These are phyloP conservation scores for Zymoseptoria crescenta DNA, from an alignment of 2,329 filamentous ascomycete genomes.

Conservation along the genomic window DNA sequence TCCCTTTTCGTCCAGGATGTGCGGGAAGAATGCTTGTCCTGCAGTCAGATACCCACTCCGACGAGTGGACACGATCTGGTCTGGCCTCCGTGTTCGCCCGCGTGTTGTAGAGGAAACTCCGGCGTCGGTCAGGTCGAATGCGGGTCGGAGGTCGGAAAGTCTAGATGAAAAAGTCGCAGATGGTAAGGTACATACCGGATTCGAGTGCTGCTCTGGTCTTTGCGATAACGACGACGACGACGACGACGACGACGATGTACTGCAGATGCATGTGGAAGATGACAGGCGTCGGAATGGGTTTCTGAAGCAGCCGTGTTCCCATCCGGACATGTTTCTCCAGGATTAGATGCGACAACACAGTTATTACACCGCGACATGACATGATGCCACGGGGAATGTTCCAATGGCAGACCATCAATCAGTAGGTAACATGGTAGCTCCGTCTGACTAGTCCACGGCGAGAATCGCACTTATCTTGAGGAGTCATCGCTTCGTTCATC, in stretches of 20 bases:
- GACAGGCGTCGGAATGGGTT: neutral
- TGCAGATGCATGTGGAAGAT: neutral
- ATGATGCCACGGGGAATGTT: neutral
- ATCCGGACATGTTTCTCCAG: neutral
- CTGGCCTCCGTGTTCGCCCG: neutral
- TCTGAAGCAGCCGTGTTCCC: neutral
- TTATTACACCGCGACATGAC: too few relatives aligned
- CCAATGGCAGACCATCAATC: neutral
- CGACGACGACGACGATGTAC: neutral
- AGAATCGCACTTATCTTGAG: neutral
- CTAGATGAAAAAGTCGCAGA: too few relatives aligned
- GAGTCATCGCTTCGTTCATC: neutral
- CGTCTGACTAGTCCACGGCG: neutral
- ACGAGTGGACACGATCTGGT: neutral
- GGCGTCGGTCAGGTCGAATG: neutral
- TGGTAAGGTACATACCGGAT: too few relatives aligned
- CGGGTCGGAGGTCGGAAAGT: neutral
- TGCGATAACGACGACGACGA: neutral
- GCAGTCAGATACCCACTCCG: too few relatives aligned
- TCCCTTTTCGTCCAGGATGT: neutral
- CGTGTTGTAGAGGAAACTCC: neutral
- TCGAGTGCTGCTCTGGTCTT: too few relatives aligned
- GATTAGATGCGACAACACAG: neutral
- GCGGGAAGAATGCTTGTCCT: neutral
- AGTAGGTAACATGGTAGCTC: neutral